Conservation (phyloP, 2,329 filamentous ascomycete genomes). For the Epichloe brachyelytri region DNA sequence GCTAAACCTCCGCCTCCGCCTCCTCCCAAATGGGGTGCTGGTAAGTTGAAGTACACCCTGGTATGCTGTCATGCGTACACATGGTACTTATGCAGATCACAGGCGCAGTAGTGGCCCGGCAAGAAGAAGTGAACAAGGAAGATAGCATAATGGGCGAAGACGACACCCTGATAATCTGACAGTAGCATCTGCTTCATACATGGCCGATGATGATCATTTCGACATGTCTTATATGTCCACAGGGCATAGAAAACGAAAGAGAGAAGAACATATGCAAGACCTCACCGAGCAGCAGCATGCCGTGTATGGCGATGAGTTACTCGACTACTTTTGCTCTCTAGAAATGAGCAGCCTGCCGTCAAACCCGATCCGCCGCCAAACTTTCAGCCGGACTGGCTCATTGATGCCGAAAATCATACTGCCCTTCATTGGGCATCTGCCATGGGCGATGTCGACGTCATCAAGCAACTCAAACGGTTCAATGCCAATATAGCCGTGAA, state of each 20-base stretch:
- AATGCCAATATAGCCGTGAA: constrained; percentile 61
- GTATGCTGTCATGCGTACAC: not conserved
- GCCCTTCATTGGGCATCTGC: constrained; percentile 94
- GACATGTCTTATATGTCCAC: constrained; percentile 52
- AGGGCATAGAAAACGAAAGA: constrained; percentile 64
- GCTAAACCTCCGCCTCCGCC: constrained; percentile 25
- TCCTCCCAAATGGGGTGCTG: constrained; percentile 43
- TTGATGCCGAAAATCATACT: constrained; percentile 85
- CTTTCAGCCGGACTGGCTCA: constrained; percentile 82
- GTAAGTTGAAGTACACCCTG: constrained; percentile 5
- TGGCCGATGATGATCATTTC: constrained; percentile 69
- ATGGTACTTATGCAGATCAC: constrained; percentile 1
- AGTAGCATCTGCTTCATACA: constrained; percentile 70
- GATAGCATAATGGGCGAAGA: constrained; percentile 56
- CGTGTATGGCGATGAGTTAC: constrained; percentile 79
- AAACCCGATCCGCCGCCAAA: constrained; percentile 69
- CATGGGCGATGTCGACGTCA: constrained; percentile 90
- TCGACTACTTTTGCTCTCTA: constrained; percentile 93
- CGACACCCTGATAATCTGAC: constrained; percentile 73
- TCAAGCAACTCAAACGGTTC: constrained; percentile 73
- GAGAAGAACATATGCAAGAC: constrained; percentile 49
- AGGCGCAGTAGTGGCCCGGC: constrained; percentile 12
- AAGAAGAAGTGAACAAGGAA: constrained; percentile 52
- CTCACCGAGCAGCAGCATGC: constrained; percentile 71
- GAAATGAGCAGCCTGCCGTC: constrained; percentile 60